phyloP scores from a whole-genome alignment of 1,284 basidiomycete species.

The Ustilago loliicola region DNA sequence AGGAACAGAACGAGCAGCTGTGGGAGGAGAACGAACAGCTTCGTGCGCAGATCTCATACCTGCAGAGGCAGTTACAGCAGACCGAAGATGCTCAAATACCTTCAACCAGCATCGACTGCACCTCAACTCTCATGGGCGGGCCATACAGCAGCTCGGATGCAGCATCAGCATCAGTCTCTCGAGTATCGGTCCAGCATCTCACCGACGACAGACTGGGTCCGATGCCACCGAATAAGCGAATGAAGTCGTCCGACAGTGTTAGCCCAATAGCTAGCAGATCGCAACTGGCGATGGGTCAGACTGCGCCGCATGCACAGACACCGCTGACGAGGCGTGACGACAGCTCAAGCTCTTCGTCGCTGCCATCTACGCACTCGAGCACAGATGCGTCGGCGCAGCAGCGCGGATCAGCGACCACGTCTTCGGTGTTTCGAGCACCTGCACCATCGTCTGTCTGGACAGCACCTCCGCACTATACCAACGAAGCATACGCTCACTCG shows the following conservation, averaged over 20 bases:
- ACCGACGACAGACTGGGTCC: constrained; percentile 4
- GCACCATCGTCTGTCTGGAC: neutral
- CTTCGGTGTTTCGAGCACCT: constrained; percentile 11
- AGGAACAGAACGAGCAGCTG: constrained; percentile 6
- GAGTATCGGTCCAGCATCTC: constrained; percentile 2
- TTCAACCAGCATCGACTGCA: neutral
- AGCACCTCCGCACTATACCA: constrained; percentile 11
- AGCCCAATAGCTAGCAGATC: neutral
- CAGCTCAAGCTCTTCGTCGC: neutral
- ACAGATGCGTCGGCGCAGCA: neutral
- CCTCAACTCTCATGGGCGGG: neutral
- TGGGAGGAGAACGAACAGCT: constrained; percentile 28
- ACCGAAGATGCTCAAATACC: neutral
- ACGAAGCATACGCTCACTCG: neutral
- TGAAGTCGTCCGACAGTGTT: constrained; percentile 1
- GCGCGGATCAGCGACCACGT: neutral
- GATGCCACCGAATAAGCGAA: constrained; percentile 5
- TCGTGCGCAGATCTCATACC: constrained; percentile 21
- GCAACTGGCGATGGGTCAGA: neutral
- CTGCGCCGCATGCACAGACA: neutral
- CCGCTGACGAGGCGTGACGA: constrained; percentile 3
- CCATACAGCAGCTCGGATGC: neutral
- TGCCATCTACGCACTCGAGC: neutral
- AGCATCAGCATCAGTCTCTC: neutral
- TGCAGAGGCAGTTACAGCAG: constrained; percentile 13